These are phyloP conservation scores for Pichia eremophila DNA, from an alignment of 805 yeast species.

Conservation along the genomic window DNA sequence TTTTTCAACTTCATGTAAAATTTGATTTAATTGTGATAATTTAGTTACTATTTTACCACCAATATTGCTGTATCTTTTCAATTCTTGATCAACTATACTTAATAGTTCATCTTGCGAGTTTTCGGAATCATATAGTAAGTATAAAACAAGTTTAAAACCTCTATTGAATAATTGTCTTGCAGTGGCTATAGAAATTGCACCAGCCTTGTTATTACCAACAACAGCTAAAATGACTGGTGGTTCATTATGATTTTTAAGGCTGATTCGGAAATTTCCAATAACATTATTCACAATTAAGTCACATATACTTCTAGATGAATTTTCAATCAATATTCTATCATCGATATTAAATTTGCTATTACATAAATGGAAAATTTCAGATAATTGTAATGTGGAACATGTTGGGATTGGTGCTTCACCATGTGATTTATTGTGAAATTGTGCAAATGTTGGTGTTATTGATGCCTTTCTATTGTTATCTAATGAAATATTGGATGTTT, in stretches of 20 bases:
- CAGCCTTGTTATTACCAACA: slow-evolving; percentile 68
- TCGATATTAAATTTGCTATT: slow-evolving; percentile 44
- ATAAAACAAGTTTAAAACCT: slow-evolving; percentile 59
- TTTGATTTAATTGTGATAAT: slow-evolving; percentile 27
- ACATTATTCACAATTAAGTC: slow-evolving; percentile 48
- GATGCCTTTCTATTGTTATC: slow-evolving; percentile 3
- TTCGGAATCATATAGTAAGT: slow-evolving; percentile 29
- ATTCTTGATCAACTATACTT: slow-evolving; percentile 34
- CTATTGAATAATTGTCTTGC: slow-evolving; percentile 73
- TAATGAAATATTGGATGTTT: neutral
- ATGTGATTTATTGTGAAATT: slow-evolving; percentile 11
- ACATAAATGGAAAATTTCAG: slow-evolving; percentile 61
- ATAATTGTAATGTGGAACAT: slow-evolving; percentile 69
- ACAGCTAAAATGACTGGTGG: slow-evolving; percentile 68
- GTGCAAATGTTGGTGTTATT: slow-evolving; percentile 6
- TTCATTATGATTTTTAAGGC: slow-evolving; percentile 60
- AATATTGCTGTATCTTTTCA: slow-evolving; percentile 42
- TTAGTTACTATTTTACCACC: slow-evolving; percentile 61
- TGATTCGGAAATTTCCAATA: slow-evolving; percentile 62
- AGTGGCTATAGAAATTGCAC: slow-evolving; percentile 65
- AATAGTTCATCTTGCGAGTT: slow-evolving; percentile 30
- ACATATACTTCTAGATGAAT: slow-evolving; percentile 59
- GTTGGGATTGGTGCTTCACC: slow-evolving; percentile 36
- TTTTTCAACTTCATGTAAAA: slow-evolving; percentile 37
- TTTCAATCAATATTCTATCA: slow-evolving; percentile 43